Evolutionary conservation across 1,139 yeast genomes (phyloP).

Genomic region (Debaryomyces coudertii): DNA sequence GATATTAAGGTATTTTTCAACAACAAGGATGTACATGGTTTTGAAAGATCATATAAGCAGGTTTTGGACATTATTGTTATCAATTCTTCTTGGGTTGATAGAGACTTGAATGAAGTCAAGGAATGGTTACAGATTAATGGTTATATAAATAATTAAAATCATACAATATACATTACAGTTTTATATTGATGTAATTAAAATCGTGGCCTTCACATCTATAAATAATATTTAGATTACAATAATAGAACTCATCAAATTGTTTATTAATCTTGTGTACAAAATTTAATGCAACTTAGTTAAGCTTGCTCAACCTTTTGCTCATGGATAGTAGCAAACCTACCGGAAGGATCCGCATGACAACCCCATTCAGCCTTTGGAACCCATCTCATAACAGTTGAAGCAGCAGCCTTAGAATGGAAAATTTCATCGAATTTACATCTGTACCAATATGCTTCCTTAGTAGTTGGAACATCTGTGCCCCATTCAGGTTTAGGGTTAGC

Average conservation of each 20-base stretch:
- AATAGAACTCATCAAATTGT: background rate
- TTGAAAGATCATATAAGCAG: conserved; percentile 61
- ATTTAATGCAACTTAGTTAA: conserved; percentile 10
- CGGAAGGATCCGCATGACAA: conserved; percentile 97
- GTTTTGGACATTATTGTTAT: conserved; percentile 55
- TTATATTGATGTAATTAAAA: background rate
- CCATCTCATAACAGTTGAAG: conserved; percentile 98
- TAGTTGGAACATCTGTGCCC: conserved; percentile 93
- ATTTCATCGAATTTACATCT: conserved; percentile 92
- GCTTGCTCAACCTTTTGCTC: conserved; percentile 50
- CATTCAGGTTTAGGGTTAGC: conserved; percentile 91
- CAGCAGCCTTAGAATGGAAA: conserved; percentile 85
- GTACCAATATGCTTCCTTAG: conserved; percentile 99
- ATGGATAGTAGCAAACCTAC: conserved; percentile 92
- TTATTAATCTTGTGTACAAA: conserved; percentile 3
- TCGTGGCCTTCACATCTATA: conserved; percentile 2
- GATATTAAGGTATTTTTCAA: conserved; percentile 56
- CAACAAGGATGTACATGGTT: conserved; percentile 59
- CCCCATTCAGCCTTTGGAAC: conserved; percentile 99
- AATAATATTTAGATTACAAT: conserved; percentile 1
- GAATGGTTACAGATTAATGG: conserved; percentile 26
- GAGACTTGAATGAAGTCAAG: conserved; percentile 32
- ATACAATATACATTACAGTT: background rate
- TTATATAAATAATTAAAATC: conserved; percentile 5
- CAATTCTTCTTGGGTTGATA: conserved; percentile 51